These are phyloP conservation scores for Calonectria hongkongensis DNA, from an alignment of 2,329 filamentous ascomycete species.

Conservation along the genomic window DNA sequence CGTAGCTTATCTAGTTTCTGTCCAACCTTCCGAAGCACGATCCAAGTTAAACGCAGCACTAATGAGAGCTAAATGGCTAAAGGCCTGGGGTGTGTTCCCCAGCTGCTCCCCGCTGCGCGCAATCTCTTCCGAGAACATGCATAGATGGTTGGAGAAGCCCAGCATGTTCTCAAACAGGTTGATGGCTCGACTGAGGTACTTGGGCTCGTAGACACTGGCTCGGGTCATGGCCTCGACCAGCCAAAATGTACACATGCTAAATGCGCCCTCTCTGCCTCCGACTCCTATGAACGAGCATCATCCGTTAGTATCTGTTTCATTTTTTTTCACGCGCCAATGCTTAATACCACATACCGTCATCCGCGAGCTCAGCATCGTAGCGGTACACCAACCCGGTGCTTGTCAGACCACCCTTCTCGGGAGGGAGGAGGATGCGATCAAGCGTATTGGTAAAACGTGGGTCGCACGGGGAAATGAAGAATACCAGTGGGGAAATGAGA, in stretches of 20 bases:
- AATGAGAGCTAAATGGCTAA: conserved; percentile 84
- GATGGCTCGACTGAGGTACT: conserved; percentile 77
- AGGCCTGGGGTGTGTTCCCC: conserved; percentile 87
- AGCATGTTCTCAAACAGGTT: conserved; percentile 87
- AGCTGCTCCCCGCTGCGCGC: conserved; percentile 84
- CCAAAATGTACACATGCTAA: conserved; percentile 90
- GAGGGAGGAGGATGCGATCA: conserved; percentile 81
- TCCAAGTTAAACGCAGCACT: conserved; percentile 87
- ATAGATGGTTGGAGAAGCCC: conserved; percentile 83
- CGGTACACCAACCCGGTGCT: conserved; percentile 85
- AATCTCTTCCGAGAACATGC: conserved; percentile 88
- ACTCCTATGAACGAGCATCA: conserved; percentile 70
- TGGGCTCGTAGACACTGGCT: conserved; percentile 78
- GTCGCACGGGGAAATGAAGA: conserved; percentile 87
- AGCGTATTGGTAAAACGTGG: conserved; percentile 84
- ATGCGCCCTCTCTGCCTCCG: conserved; percentile 84
- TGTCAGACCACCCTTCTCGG: conserved; percentile 84
- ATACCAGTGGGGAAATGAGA: conserved; percentile 85
- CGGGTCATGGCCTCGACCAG: conserved; percentile 86
- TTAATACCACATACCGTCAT: conserved; percentile 74
- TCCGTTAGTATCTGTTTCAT: conserved; percentile 29
- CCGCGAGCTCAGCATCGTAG: conserved; percentile 80
- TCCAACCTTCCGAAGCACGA: conserved; percentile 62
- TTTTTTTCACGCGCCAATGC: too few species aligned
- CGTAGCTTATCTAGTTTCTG: conserved; percentile 42